Evolutionary conservation across 345 rosid species (phyloP).

Genomic region (Lepidium sativum): DNA sequence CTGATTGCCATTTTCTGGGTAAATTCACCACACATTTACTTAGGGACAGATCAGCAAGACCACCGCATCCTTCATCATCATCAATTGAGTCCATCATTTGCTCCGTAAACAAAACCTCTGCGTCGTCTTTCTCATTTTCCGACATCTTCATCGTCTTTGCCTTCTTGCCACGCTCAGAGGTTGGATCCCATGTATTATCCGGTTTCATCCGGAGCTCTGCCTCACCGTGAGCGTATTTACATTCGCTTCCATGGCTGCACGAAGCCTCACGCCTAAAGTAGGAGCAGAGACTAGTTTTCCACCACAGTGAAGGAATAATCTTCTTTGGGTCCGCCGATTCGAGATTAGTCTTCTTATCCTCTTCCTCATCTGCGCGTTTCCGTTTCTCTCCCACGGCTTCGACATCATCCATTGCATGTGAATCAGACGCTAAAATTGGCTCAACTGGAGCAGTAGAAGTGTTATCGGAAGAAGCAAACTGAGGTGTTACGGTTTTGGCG

Average conservation of each 20-base stretch:
- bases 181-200: conserved; percentile 92
- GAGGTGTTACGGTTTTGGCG: background rate
- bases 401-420: conserved; percentile 15
- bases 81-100: conserved; percentile 36
- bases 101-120: conserved; percentile 53
- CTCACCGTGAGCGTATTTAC: conserved; percentile 89
- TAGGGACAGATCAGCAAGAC: conserved; percentile 31
- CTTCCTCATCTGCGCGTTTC: conserved; percentile 40
- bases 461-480: background rate
- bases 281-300: conserved; percentile 83
- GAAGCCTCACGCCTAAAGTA: conserved; percentile 56
- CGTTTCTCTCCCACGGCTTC: conserved; percentile 54
- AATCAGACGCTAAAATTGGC: conserved; percentile 14
- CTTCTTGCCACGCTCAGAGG: conserved; percentile 78
- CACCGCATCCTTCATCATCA: conserved; percentile 34
- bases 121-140: conserved; percentile 27
- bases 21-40: conserved; percentile 78
- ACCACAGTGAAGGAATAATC: conserved; percentile 33
- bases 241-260: conserved; percentile 64
- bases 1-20: conserved; percentile 62
- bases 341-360: background rate
- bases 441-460: background rate
- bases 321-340: conserved; percentile 23
- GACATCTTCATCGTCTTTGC: conserved; percentile 22
- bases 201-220: conserved; percentile 73